Evolutionary conservation across 768 basidiomycete species (phyloP), one percentile per base, ranked within the genome.

Genomic region (Porphyrellus cyaneotinctus): DNA sequence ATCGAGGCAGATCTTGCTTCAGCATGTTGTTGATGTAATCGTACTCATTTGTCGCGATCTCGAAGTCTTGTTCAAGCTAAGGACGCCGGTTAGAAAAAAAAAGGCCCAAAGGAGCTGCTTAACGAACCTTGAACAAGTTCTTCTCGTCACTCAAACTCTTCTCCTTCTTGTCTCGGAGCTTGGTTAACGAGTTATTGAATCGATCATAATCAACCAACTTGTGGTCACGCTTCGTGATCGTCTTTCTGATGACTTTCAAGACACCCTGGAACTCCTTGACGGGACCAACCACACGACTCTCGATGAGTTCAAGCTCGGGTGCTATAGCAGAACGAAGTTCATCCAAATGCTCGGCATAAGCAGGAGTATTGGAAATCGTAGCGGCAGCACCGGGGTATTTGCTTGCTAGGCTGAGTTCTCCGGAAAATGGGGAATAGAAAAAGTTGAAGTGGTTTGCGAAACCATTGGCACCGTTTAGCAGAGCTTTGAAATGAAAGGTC

Each of bases 121-220:
- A 23, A 70, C 75, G 15, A 52, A 88, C 92, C 79, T 95, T 97
- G 82, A 95, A 97, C 56, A 95, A 65, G 64, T 95, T 91, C 80
- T 97, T 97, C 78, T 98, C 95, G 63, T 98, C 95, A 60, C 76
- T 91, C 58, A 98, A 73, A 18, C 89, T 85, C 74, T 97, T 99
- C 66, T 99, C 95, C 73, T 97, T 95, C 82, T 99, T 99, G 69
- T 99, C 95, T 52, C 97, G 79, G 53, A 98, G 76, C 72, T 99
- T 98, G 52, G 87, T 93, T 58, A 97, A 74, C 18, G 92, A 91
- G 64, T 97, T 97, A 71, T 97, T 98, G 78, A 83, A 90, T 45
- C 97, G 87, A 74, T 99, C 97, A 60, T 85, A 99, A 72, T 99
- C 97, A 23, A 87, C 75, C 53, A 97, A 78, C 89, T 99, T 99